Conservation (phyloP, 2,329 filamentous ascomycete species). For the Saccharata proteae region DNA sequence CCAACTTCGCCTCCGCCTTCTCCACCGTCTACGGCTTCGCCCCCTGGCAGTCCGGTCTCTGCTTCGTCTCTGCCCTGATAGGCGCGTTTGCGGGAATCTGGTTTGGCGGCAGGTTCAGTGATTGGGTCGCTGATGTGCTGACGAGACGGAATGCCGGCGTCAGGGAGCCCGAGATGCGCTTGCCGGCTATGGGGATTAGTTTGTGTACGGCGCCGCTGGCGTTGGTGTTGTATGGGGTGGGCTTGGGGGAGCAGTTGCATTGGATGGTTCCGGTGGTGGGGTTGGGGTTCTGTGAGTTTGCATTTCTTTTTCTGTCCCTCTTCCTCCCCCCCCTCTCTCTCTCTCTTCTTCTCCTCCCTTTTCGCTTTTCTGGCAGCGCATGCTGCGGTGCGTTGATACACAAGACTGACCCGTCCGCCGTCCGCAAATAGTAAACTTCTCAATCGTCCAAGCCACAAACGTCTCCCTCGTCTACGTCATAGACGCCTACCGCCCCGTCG, state of each 20-base stretch:
- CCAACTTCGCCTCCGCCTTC: conserved; percentile 20
- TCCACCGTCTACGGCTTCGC: conserved; percentile 16
- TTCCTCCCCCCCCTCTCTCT: no score
- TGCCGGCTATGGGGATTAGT: conserved; percentile 19
- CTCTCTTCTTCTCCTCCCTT: no score
- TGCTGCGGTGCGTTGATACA: not conserved
- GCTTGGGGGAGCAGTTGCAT: conserved; percentile 18
- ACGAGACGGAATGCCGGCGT: conserved; percentile 17
- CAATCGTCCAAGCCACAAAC: conserved; percentile 44
- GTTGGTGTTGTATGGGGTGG: conserved; percentile 20
- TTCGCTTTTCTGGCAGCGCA: not conserved
- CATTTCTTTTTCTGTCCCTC: no score
- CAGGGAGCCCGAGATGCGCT: conserved; percentile 24
- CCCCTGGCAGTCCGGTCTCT: conserved; percentile 33
- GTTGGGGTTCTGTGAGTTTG: conserved; percentile 38
- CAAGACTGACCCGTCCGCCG: conserved; percentile 13
- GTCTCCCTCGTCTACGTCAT: conserved; percentile 46
- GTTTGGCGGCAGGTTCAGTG: conserved; percentile 33
- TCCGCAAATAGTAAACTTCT: conserved; percentile 47
- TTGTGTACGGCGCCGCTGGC: conserved; percentile 16
- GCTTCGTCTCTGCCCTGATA: conserved; percentile 38
- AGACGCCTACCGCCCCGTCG: conserved; percentile 45
- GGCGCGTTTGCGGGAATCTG: conserved; percentile 39
- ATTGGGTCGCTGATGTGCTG: conserved; percentile 19
- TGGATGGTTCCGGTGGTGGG: conserved; percentile 47